Evolutionary conservation across 805 yeast species (phyloP), one percentile per base, ranked within the genome.

Genomic region (Candida anglica): DNA sequence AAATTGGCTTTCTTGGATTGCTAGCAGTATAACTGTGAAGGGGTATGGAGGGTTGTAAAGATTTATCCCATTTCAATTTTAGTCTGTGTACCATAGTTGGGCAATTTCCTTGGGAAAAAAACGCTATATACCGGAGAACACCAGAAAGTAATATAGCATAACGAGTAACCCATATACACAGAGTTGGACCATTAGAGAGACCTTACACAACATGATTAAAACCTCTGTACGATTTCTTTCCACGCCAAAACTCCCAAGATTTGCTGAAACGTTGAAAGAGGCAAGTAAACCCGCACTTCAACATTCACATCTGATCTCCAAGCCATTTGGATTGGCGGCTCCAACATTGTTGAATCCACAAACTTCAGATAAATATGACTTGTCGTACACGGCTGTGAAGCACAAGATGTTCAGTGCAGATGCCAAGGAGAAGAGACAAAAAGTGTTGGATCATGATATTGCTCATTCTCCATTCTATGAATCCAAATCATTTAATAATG

Each of bases 401-500:
- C 35, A 44, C 28, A 55, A 51, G 21, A 20, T 60, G 11, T 62
- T 66, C 40, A 50, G 64, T 27, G 38, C 44, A 13, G 63, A 56
- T 32, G 67, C 69, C 5, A 56, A 52, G 37, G 70, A 62, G 28
- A 46, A 50, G 31, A 50, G 71, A 40, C 67, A 63, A 34, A 51
- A 55, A 39, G 56, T 60, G 31, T 50, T 66, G 30, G 68, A 66
- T 33, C 64, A 64, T 38, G 73, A 66, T 30, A 53, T 66, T 26
- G 53, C 52, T 21, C 73, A 66, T 42, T 66, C 71, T 10, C 69
- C 69, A 5, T 60, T 66, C 43, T 66, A 62, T 38, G 73, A 66
- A 36, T 53, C 66, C 22, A 64, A 65, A 39, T 64, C 71, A 2
- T 66, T 77, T 50, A 66, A 81, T 31, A 81, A 81, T 46, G 85